Percentiles rank a stretch among this genome's conserved stretches.
phyloP scores from a whole-genome alignment of 352 stramenopile genomes.

The Albugo laibachii region DNA sequence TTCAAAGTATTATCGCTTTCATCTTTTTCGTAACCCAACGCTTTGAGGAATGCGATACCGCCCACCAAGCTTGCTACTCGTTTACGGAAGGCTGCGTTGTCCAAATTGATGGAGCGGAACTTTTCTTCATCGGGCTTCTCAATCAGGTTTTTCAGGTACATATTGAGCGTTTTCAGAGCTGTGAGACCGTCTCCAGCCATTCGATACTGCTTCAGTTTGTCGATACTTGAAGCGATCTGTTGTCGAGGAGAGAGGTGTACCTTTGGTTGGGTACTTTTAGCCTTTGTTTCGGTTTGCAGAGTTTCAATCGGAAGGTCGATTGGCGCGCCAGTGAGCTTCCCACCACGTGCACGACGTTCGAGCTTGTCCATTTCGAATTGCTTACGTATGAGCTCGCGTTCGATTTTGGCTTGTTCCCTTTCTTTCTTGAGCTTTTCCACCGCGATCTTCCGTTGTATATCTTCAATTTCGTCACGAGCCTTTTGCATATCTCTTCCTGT shows the following conservation, averaged over 20 bases:
- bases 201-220: slow-evolving; percentile 71
- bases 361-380: slow-evolving; percentile 85
- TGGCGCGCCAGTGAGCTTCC: slow-evolving; percentile 48
- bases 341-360: slow-evolving; percentile 61
- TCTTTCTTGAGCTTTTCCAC: slow-evolving; percentile 76
- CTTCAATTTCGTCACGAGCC: slow-evolving; percentile 65
- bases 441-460: slow-evolving; percentile 55
- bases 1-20: slow-evolving; percentile 39
- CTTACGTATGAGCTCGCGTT: slow-evolving; percentile 74
- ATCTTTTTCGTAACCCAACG: slow-evolving; percentile 79
- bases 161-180: slow-evolving; percentile 62
- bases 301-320: slow-evolving; percentile 18
- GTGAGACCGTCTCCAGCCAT: slow-evolving; percentile 64
- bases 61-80: slow-evolving; percentile 70
- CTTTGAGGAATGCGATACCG: slow-evolving; percentile 69
- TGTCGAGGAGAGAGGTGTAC: slow-evolving; percentile 30
- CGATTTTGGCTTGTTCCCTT: slow-evolving; percentile 70
- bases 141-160: slow-evolving; percentile 78
- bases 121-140: slow-evolving; percentile 80
- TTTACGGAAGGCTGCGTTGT: slow-evolving; percentile 81
- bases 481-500: slow-evolving; percentile 56
- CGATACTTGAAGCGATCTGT: slow-evolving; percentile 45
- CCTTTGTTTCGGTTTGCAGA: background rate
- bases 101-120: slow-evolving; percentile 80
- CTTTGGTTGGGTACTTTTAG: slow-evolving; percentile 8